Percentiles rank a stretch among this genome's conserved stretches.
These are phyloP conservation scores for Kregervanrija fluxuum DNA, from an alignment of 805 yeast genomes.

Conservation along the genomic window DNA sequence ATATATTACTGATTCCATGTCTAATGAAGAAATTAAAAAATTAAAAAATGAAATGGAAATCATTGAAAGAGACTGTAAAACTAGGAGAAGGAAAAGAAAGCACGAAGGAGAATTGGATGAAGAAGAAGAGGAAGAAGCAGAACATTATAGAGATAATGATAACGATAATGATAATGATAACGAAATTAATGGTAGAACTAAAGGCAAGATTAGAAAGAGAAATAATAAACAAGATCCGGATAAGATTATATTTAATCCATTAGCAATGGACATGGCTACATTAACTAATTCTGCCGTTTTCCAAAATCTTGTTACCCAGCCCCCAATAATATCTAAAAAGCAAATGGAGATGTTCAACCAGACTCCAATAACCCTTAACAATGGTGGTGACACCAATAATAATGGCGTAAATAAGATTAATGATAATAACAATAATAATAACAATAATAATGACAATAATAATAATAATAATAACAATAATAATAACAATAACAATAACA, in stretches of 20 bases:
- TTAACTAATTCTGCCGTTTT: background rate
- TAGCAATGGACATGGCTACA: slow-evolving; percentile 16
- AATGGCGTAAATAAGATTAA: no score
- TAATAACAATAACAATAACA: slow-evolving; percentile 1
- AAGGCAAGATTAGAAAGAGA: background rate
- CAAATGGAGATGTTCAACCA: background rate
- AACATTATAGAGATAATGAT: background rate
- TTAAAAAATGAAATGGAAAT: slow-evolving; percentile 32
- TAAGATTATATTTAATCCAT: slow-evolving; percentile 24
- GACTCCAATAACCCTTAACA: no score
- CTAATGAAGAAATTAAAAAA: slow-evolving; percentile 28
- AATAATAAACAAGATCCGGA: slow-evolving; percentile 1
- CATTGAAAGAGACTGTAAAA: slow-evolving; percentile 35
- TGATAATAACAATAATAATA: background rate
- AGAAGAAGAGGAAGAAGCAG: background rate
- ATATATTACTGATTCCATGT: slow-evolving; percentile 41
- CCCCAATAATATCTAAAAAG: background rate
- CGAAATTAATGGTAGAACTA: background rate
- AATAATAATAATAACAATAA: background rate
- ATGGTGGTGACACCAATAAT: no score
- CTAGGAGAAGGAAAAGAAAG: slow-evolving; percentile 31
- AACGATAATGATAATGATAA: background rate
- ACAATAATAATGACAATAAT: background rate
- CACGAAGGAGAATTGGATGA: slow-evolving; percentile 5
- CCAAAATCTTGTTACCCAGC: background rate